These are phyloP conservation scores for Dryadomyces quercivorus DNA, from an alignment of 2,329 filamentous ascomycete genomes.

Conservation along the genomic window DNA sequence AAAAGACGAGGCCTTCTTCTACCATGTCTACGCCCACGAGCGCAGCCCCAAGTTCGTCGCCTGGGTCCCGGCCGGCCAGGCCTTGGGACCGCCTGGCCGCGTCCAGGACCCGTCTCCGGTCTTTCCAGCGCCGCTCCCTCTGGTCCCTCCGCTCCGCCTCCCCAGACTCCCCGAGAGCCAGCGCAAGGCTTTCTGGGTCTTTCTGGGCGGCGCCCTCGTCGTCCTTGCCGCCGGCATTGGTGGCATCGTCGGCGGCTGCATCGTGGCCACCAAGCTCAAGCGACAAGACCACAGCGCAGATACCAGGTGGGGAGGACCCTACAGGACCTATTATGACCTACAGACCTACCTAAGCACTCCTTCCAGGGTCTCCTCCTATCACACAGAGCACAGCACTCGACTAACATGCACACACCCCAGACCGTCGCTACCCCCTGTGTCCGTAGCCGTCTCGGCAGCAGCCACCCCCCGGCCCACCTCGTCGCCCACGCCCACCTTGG, in stretches of 20 bases:
- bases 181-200: constrained; percentile 11
- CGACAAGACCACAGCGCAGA: background rate
- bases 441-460: background rate
- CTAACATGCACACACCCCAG: too few relatives aligned
- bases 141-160: too few relatives aligned
- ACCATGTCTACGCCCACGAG: background rate
- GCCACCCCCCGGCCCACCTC: background rate
- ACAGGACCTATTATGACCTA: too few relatives aligned
- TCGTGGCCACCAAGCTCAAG: constrained; percentile 4
- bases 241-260: constrained; percentile 14
- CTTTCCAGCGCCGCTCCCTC: too few relatives aligned
- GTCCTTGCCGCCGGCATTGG: constrained; percentile 14
- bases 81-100: background rate
- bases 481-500: constrained; percentile 4
- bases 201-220: constrained; percentile 9
- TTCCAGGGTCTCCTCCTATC: too few relatives aligned
- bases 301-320: background rate
- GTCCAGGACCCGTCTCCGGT: too few relatives aligned
- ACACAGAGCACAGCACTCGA: too few relatives aligned
- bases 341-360: too few relatives aligned
- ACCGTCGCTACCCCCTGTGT: background rate
- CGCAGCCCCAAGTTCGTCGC: background rate
- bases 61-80: background rate
- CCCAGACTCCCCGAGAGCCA: background rate
- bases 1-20: background rate